Base-by-base conservation (phyloP, 805 yeast species). In the Wickerhamomyces tratensis region DNA sequence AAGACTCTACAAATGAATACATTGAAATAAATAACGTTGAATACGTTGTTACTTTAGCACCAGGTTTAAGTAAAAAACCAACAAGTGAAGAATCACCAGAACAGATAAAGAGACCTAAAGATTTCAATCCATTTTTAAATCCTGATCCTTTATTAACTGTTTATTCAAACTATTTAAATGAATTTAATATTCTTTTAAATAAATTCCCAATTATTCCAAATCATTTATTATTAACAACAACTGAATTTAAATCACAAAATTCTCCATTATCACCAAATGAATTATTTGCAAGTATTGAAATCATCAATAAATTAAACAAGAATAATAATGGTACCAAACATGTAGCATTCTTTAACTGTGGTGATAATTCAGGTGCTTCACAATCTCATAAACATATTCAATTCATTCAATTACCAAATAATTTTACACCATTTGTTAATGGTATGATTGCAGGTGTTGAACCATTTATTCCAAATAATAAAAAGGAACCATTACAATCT, bases 311-410 rank as follows among this genome's bases (percentile, higher is more conserved):
- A 10, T 50, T 46, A 6, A 60, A 62, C 40, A 46, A 58, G 25
- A 65, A 59, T 13, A 65, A 63, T 29, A 63, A 64, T 34, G 20
- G 20, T 20, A 20, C 20, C 20, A 69, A 74, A 43, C 82, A 85
- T 70, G 69, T 89, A 58, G 88, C 88, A 0, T 91, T 91, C 61
- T 91, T 77, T 71, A 91, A 91, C 61, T 79, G 86, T 56, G 98
- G 98, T 7, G 77, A 79, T 15, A 72, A 77, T 51, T 78, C 94
- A 47, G 98, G 98, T 2, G 95, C 96, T n/a, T 87, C 96, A 0
- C 93, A 88, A 55, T 82, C 85, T 39, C 98, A 91, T 65, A 87
- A 86, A 58, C 98, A 91, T 63, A 62, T 93, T 48, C 98, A 93
- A 63, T 79, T 89, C 62, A 67, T 91, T 72, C 69, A 77, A 37